phyloP scores from a whole-genome alignment of 306 rosid species.

The Dryas octopetala region DNA sequence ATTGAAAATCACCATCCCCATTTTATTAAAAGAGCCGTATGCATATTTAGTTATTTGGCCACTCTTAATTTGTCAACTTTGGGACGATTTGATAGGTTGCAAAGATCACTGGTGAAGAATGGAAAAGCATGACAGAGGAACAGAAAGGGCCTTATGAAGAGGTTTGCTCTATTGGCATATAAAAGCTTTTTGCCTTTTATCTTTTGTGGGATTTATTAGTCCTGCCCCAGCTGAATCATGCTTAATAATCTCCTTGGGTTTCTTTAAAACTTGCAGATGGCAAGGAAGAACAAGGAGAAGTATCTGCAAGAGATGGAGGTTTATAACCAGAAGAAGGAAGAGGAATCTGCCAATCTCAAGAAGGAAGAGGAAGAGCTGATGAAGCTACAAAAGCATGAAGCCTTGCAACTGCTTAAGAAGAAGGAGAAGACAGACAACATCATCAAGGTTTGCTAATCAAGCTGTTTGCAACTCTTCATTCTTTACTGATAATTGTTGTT shows the following conservation, averaged over 20 bases:
- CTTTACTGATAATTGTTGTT: not conserved
- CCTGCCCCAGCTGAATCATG: not conserved
- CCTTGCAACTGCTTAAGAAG: constrained; percentile 74
- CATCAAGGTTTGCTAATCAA: constrained; percentile 52
- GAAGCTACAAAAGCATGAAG: constrained; percentile 89
- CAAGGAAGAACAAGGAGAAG: constrained; percentile 80
- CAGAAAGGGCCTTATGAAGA: constrained; percentile 73
- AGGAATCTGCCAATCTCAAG: constrained; percentile 56
- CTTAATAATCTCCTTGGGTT: not conserved
- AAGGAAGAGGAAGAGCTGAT: constrained; percentile 77
- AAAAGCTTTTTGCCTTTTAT: not conserved
- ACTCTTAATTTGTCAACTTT: not conserved
- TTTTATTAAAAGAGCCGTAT: not conserved
- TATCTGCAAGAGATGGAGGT: constrained; percentile 68
- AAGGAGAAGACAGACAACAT: constrained; percentile 86
- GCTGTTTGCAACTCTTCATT: not conserved
- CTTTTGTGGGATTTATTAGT: not conserved
- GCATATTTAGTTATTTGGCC: not conserved
- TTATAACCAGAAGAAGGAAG: constrained; percentile 73
- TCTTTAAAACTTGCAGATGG: constrained; percentile 40
- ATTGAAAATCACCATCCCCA: not conserved
- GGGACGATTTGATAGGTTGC: constrained; percentile 44
- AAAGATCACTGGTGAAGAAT: constrained; percentile 76
- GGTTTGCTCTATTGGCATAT: constrained; percentile 33
- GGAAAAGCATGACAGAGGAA: constrained; percentile 78